These are phyloP conservation scores for Vigna unguiculata DNA, from an alignment of 306 rosid species.

Conservation along the genomic window DNA sequence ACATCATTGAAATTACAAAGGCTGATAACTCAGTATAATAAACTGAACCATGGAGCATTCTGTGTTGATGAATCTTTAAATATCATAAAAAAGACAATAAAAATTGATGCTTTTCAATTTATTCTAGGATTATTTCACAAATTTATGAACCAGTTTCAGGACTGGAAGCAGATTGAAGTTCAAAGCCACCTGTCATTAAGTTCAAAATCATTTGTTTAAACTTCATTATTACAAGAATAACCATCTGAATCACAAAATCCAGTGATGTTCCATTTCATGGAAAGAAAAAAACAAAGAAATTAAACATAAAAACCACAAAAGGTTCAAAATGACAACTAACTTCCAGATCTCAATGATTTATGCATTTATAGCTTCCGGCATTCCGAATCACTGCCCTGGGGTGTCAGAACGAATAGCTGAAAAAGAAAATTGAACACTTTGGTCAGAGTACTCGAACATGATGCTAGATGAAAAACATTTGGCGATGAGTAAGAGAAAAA, in stretches of 20 bases:
- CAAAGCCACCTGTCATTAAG: conserved; percentile 1
- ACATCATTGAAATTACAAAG: not conserved
- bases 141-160: not conserved
- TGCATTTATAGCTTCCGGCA: conserved; percentile 22
- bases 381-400: conserved; percentile 45
- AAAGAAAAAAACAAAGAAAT: conserved; percentile 22
- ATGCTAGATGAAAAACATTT: not conserved
- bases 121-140: conserved; percentile 4
- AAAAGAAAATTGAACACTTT: not conserved
- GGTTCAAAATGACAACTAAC: conserved; percentile 36
- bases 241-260: conserved; percentile 34
- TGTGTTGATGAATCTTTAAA: too few species aligned
- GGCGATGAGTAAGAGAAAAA: not conserved
- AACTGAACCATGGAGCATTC: too few species aligned
- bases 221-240: conserved; percentile 46
- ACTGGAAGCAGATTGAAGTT: not conserved
- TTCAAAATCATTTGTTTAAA: conserved; percentile 30
- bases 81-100: too few species aligned
- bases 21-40: too few species aligned
- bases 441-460: conserved; percentile 33
- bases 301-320: conserved; percentile 26
- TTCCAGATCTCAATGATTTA: conserved; percentile 25
- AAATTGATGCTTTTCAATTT: not conserved
- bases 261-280: conserved; percentile 39
- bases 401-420: conserved; percentile 69